Evolutionary conservation across 352 stramenopile genomes (phyloP).

Genomic region (Albugo laibachii): DNA sequence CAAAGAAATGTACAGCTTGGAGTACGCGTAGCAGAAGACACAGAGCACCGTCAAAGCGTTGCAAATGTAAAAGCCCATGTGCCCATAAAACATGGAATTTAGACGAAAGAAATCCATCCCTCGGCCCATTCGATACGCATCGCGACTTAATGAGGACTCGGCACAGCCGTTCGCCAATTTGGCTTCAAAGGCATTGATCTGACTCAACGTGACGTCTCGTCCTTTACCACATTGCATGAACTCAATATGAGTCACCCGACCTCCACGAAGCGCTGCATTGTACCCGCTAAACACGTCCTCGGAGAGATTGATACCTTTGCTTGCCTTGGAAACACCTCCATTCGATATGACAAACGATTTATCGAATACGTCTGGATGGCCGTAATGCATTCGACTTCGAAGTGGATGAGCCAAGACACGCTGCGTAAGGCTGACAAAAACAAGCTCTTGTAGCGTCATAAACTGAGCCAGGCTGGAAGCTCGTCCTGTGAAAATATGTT

Average conservation of each 20-base stretch:
- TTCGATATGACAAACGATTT: conserved; percentile 76
- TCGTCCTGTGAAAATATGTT: conserved; percentile 77
- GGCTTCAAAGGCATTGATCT: conserved; percentile 76
- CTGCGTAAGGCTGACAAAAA: conserved; percentile 77
- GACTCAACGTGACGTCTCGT: conserved; percentile 71
- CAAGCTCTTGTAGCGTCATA: conserved; percentile 75
- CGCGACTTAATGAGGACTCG: conserved; percentile 61
- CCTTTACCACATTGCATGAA: conserved; percentile 81
- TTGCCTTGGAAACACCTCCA: conserved; percentile 71
- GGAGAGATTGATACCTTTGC: conserved; percentile 76
- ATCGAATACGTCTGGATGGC: conserved; percentile 77
- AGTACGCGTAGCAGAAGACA: conserved; percentile 66
- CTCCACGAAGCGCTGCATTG: conserved; percentile 56
- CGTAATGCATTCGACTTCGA: conserved; percentile 73
- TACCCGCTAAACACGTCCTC: conserved; percentile 82
- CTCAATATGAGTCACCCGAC: conserved; percentile 60
- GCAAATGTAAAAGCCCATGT: conserved; percentile 81
- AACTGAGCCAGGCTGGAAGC: conserved; percentile 70
- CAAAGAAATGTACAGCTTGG: conserved; percentile 73
- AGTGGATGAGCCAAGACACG: conserved; percentile 58
- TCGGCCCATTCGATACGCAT: conserved; percentile 59
- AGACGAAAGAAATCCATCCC: conserved; percentile 79
- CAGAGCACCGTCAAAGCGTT: conserved; percentile 62
- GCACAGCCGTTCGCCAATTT: conserved; percentile 69
- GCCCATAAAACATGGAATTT: conserved; percentile 79